Percentiles rank a stretch among this genome's conserved stretches.
These are phyloP conservation scores for Paraglomus occultum DNA, from an alignment of 192 early-diverging fungal genomes.

Conservation along the genomic window DNA sequence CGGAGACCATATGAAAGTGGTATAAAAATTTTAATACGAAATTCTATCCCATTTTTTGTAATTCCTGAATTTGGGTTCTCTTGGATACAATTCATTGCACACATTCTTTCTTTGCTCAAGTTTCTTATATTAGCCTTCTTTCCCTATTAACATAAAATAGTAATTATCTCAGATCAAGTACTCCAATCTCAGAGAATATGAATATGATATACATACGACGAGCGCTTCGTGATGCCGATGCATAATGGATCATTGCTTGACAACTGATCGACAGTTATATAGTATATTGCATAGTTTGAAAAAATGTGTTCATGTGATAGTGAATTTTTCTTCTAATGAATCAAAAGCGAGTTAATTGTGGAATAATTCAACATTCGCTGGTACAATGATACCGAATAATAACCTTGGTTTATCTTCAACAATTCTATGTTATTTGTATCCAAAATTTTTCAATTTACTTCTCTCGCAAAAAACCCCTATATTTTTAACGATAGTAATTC, in stretches of 20 bases:
- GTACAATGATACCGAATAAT: too few species aligned
- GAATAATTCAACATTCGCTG: too few species aligned
- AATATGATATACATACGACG: conserved; percentile 1
- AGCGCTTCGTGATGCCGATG: conserved; percentile 1
- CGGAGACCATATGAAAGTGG: too few species aligned
- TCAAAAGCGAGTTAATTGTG: too few species aligned
- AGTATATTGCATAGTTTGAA: too few species aligned
- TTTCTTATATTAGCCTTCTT: conserved; percentile 21
- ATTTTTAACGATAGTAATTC: conserved; percentile 12
- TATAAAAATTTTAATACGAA: too few species aligned
- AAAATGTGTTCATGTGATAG: conserved; percentile 2
- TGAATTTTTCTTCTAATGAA: conserved; percentile 5
- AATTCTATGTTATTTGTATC: too few species aligned
- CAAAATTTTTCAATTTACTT: conserved; percentile 20
- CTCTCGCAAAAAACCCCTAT: conserved; percentile 12
- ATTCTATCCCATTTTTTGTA: too few species aligned
- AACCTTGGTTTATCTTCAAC: too few species aligned
- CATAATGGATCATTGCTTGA: conserved; percentile 8
- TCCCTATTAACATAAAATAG: conserved; percentile 2
- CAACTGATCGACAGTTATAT: neutral
- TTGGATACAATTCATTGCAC: conserved; percentile 7
- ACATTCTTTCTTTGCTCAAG: conserved; percentile 12
- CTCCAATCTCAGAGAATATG: neutral
- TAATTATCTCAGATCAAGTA: neutral
- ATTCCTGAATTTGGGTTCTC: neutral